Percentiles rank a stretch among this genome's conserved stretches.
phyloP scores from a whole-genome alignment of 2,329 filamentous ascomycete species.

The Xylaria sp. region DNA sequence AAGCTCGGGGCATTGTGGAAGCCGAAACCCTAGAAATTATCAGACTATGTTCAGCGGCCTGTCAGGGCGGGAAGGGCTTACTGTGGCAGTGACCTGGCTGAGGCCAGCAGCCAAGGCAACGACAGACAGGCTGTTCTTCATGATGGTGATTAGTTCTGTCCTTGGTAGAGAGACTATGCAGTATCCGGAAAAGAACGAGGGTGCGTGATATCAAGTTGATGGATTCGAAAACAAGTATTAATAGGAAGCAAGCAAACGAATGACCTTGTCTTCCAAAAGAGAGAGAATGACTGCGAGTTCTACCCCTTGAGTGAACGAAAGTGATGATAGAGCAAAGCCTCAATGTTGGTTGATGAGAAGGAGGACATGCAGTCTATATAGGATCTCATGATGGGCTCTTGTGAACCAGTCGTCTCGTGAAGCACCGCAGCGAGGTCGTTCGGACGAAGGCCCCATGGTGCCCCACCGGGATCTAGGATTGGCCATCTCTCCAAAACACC shows the following conservation, averaged over 20 bases:
- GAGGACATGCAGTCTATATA: slow-evolving; percentile 35
- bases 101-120: slow-evolving; percentile 55
- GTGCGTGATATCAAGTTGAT: slow-evolving; percentile 30
- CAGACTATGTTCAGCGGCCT: slow-evolving; percentile 1
- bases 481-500: slow-evolving; percentile 27
- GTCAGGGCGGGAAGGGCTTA: slow-evolving; percentile 31
- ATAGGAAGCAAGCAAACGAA: slow-evolving; percentile 57
- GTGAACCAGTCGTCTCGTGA: slow-evolving; percentile 28
- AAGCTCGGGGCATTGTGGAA: slow-evolving; percentile 51
- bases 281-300: slow-evolving; percentile 36
- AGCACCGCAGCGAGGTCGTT: slow-evolving; percentile 15
- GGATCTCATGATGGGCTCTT: slow-evolving; percentile 24
- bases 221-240: slow-evolving; percentile 36
- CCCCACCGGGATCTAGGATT: slow-evolving; percentile 28
- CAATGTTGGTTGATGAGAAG: slow-evolving; percentile 25
- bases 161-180: slow-evolving; percentile 15
- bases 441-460: slow-evolving; percentile 21
- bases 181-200: slow-evolving; percentile 24
- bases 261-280: slow-evolving; percentile 53
- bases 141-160: slow-evolving; percentile 38
- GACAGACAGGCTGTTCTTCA: slow-evolving; percentile 55
- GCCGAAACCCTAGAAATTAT: slow-evolving; percentile 19
- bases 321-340: slow-evolving; percentile 31
- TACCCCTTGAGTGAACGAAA: slow-evolving; percentile 34
- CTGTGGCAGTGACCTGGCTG: slow-evolving; percentile 53